phyloP scores from a whole-genome alignment of 306 rosid genomes.

The Dryas drummondii region DNA sequence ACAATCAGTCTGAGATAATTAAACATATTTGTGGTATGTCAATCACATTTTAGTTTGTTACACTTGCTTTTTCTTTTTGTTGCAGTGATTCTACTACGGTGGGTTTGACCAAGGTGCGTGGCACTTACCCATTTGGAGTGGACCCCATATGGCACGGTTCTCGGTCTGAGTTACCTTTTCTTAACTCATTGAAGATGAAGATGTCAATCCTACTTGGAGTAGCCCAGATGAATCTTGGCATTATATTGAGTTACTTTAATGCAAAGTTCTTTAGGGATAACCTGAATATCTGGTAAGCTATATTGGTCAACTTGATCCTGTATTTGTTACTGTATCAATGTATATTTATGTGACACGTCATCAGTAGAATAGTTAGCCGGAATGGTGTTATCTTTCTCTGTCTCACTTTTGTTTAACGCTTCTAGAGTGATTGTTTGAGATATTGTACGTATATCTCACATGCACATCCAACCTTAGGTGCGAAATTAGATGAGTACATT shows the following conservation, averaged over 20 bases:
- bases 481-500: no score
- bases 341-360: neutral
- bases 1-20: constrained; percentile 16
- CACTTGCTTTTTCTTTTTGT: constrained; percentile 6
- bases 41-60: constrained; percentile 11
- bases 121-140: constrained; percentile 41
- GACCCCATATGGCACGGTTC: constrained; percentile 45
- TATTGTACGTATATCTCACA: neutral
- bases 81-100: constrained; percentile 59
- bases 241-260: constrained; percentile 36
- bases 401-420: neutral
- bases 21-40: neutral
- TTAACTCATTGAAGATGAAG: constrained; percentile 45
- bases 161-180: constrained; percentile 41
- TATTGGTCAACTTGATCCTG: constrained; percentile 10
- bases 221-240: constrained; percentile 46
- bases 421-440: neutral
- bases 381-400: neutral
- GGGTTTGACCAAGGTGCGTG: constrained; percentile 34
- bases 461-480: no score
- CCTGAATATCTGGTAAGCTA: constrained; percentile 59
- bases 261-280: constrained; percentile 51
- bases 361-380: neutral
- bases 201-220: constrained; percentile 45
- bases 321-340: neutral